phyloP scores from a whole-genome alignment of 2,329 filamentous ascomycete genomes.

The Sarocladiaceae sp. region DNA sequence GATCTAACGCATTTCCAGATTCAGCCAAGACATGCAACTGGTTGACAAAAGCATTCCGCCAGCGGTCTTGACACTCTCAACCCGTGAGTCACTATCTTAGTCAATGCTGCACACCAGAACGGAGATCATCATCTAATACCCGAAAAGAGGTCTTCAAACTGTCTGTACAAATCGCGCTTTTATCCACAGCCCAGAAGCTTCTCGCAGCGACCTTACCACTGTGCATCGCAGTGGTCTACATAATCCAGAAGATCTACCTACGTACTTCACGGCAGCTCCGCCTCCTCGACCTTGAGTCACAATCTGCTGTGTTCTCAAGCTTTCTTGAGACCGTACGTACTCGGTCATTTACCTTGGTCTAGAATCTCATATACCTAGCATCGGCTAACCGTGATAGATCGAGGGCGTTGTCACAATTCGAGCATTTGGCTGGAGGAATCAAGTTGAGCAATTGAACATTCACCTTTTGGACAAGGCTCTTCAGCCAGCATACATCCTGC shows the following conservation, averaged over 20 bases:
- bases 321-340: conserved; percentile 34
- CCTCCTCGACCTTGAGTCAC: conserved; percentile 50
- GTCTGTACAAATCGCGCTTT: conserved; percentile 38
- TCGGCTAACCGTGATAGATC: conserved; percentile 9
- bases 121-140: neutral
- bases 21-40: conserved; percentile 36
- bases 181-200: conserved; percentile 39
- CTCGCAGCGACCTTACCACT: conserved; percentile 40
- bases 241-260: conserved; percentile 29
- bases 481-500: conserved; percentile 31
- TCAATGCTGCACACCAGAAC: neutral
- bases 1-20: conserved; percentile 18
- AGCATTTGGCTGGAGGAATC: conserved; percentile 21
- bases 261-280: conserved; percentile 53
- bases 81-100: no score
- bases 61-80: conserved; percentile 24
- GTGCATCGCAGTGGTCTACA: conserved; percentile 15
- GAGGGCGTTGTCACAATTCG: conserved; percentile 23
- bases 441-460: conserved; percentile 37
- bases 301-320: conserved; percentile 38
- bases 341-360: no score
- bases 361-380: no score
- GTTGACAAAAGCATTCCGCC: conserved; percentile 33
- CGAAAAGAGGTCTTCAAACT: conserved; percentile 32
- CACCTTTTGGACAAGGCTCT: conserved; percentile 31